Evolutionary conservation across 2,329 filamentous ascomycete species (phyloP), one percentile per base, ranked within the genome.

Genomic region (Capronia coronata): DNA sequence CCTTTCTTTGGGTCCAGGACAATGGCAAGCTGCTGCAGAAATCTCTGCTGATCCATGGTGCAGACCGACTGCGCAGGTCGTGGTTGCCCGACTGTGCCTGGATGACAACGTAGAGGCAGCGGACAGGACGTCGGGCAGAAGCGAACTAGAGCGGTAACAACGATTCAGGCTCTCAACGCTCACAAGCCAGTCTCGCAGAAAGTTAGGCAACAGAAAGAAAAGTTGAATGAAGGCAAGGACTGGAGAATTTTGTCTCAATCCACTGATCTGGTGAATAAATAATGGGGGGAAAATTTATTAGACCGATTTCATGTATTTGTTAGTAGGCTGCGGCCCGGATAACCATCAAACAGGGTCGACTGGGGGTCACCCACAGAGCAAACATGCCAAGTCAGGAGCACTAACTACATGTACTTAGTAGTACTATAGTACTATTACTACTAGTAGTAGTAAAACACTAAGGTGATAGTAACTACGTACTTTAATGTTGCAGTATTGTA

Each of bases 11-110:
- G 52, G 38, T 59, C 82, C 71, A 94, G 80, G 63, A 91, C 83
- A 72, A 86, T 84, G 77, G 93, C 81, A 67, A 96, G 80, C 72
- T 95, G 82, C 74, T 85, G 78, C 61, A 93, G 78, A 67, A 96
- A 89, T 72, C 86, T 82, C 69, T 87, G 83, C 68, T 87, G 79
- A 69, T 89, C 83, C 86, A 90, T 90, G 64, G 54, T 68, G 53
- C 43, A 44, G 44, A 37, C 40, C 21, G 16, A 37, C 42, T 32
- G 44, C 32, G 34, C 23, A 18, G 34, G 29, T 38, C 18, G 34
- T 25, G 6, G n/a, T n/a, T n/a, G 18, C 22, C 39, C n/a, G 22
- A 29, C 38, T 43, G 14, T 14, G 6, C 9, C n/a, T 25, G 14
- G 29, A 9, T 16, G 30, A 18, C 5, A 21, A n/a, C 38, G 38